Conservation (phyloP, 306 rosid genomes). For the Quercus mongolica region DNA sequence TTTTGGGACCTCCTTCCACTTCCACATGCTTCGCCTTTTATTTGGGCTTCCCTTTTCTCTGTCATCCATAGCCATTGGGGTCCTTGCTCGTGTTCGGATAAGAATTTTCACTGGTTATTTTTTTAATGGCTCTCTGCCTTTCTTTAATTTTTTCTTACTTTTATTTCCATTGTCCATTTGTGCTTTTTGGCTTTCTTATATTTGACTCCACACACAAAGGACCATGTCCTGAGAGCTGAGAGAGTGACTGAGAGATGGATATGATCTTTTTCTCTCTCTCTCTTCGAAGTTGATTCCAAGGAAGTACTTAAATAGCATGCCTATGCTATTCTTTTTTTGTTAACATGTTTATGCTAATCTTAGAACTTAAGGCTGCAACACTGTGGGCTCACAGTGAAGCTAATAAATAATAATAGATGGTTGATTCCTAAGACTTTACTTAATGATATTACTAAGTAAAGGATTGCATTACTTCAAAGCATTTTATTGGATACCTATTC, state of each 20-base stretch:
- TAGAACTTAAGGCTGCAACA: too few species aligned
- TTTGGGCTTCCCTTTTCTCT: constrained; percentile 1
- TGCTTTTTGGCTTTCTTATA: constrained; percentile 31
- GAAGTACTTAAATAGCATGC: neutral
- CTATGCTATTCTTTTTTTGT: neutral
- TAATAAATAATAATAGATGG: too few species aligned
- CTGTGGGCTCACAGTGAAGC: too few species aligned
- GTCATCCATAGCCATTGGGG: constrained; percentile 13
- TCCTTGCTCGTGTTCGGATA: constrained; percentile 5
- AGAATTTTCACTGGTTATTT: neutral
- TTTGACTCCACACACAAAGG: constrained; percentile 22
- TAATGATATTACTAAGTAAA: too few species aligned
- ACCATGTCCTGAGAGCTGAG: constrained; percentile 1
- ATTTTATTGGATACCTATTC: too few species aligned
- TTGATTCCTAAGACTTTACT: too few species aligned
- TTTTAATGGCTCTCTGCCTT: neutral
- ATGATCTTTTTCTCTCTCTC: neutral
- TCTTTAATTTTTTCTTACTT: neutral
- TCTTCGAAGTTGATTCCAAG: neutral
- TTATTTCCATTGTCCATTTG: constrained; percentile 6
- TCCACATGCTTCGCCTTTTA: constrained; percentile 35
- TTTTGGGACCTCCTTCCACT: constrained; percentile 19
- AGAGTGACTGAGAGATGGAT: neutral
- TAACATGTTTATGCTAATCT: too few species aligned
- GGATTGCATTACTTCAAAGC: too few species aligned